phyloP scores from a whole-genome alignment of 257 asterid species.

The Solanum bukasovii region DNA sequence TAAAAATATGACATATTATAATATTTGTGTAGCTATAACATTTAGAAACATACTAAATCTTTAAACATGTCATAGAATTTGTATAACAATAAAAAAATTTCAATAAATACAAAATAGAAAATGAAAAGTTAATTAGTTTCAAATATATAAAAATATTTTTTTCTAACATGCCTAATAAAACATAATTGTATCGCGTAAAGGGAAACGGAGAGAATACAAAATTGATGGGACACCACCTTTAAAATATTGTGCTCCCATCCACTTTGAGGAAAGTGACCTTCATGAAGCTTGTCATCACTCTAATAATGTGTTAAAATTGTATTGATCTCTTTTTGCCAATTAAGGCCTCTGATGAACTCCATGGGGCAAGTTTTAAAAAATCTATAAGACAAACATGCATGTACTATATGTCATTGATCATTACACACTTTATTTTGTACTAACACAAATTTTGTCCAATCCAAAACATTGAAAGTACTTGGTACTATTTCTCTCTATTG shows the following conservation, averaged over 20 bases:
- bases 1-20: background rate
- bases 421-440: background rate
- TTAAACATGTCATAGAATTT: background rate
- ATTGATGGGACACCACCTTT: background rate
- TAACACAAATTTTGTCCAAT: background rate
- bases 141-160: background rate
- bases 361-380: background rate
- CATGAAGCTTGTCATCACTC: background rate
- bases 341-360: conserved; percentile 27
- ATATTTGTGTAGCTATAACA: background rate
- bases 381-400: background rate
- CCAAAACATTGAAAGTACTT: background rate
- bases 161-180: background rate
- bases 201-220: background rate
- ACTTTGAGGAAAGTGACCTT: background rate
- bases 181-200: background rate
- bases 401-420: background rate
- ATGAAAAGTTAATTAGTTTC: background rate
- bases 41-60: background rate
- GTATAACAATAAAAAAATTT: background rate
- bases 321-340: background rate
- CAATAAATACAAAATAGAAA: background rate
- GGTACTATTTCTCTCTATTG: background rate
- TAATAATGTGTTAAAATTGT: background rate
- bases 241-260: background rate